Evolutionary conservation across 2,329 filamentous ascomycete species (phyloP).

Genomic region (Dactylellina sp.): DNA sequence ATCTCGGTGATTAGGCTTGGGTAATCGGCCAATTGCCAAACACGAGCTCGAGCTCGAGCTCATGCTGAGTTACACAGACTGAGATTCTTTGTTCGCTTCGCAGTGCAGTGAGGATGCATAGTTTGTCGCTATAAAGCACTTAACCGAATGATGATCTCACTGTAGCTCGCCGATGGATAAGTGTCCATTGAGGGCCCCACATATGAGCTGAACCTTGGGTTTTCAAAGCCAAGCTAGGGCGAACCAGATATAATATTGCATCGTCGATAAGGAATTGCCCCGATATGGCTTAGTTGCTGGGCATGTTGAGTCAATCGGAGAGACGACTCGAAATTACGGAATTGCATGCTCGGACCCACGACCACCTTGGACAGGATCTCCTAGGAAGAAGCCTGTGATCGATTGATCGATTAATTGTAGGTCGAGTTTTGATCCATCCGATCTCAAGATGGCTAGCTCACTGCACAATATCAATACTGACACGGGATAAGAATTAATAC

Average conservation of each 20-base stretch:
- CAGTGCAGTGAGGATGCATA: not conserved
- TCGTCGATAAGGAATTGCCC: too few relatives aligned
- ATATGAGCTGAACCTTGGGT: slow-evolving; percentile 15
- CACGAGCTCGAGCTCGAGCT: too few relatives aligned
- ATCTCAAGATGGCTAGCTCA: slow-evolving; percentile 37
- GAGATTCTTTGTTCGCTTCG: slow-evolving; percentile 8
- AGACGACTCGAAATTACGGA: slow-evolving; percentile 3
- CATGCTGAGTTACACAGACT: slow-evolving; percentile 42
- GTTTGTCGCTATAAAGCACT: not conserved
- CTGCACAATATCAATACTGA: slow-evolving; percentile 17
- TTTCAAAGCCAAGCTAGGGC: slow-evolving; percentile 19
- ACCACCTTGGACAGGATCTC: not conserved
- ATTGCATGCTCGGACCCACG: not conserved
- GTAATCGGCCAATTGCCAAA: too few relatives aligned
- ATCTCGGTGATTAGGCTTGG: not conserved
- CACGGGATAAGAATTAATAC: slow-evolving; percentile 4
- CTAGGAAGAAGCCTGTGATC: not conserved
- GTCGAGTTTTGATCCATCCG: not conserved
- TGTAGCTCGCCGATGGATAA: slow-evolving; percentile 23
- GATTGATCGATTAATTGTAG: not conserved
- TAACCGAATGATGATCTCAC: slow-evolving; percentile 6
- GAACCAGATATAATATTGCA: slow-evolving; percentile 17
- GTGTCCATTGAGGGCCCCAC: slow-evolving; percentile 19
- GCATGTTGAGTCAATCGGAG: too few relatives aligned
- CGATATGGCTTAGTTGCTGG: too few relatives aligned